Base-by-base conservation (phyloP, 1,284 basidiomycete species). In the Golubevia sp. region DNA sequence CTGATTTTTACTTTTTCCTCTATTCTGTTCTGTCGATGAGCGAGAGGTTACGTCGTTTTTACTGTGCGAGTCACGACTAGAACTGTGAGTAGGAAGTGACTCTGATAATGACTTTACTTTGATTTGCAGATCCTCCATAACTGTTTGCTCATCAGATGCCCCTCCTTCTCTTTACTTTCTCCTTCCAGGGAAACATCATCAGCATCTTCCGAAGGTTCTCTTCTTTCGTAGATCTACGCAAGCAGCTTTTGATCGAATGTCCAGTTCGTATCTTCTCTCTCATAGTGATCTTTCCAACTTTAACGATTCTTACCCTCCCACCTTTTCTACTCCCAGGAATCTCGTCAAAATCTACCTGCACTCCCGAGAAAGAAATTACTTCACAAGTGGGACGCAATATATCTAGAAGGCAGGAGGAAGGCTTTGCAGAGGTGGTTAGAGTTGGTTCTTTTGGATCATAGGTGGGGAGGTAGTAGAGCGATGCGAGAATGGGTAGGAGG, bases 351-450 rank as follows among this genome's bases (percentile, higher is more conserved):
- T 23, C 49, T 60, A 13, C 58, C 49, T 23, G 58, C 44, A 20
- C 58, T 79, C 20, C 78, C 78, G 8, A 63, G 66, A 1, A 59
- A 62, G 18, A 73, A 74, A 1, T 49, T 78, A 50, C 60, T 76
- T 62, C 77, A 71, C 56, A 74, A 76, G 61, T 81, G 79, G 56
- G 65, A 66, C 50, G 67, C 77, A 2, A 58, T 44, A 13, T 70
- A 78, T 53, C 56, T 81, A 23, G 78, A 81, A 57, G 64, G 68
- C 56, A 62, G 78, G 1, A 61, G 78, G 20, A 66, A 66, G 20
- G 71, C 65, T 2, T 54, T 81, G 53, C 78, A 81, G 63, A 57
- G 58, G 15, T 81, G 78, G 78, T 65, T 81, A 21, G 63, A 67
- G 34, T 38, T 58, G 0, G 70, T 77, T 8, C 59, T 69, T 56